These are phyloP conservation scores for Scleroderma bovista DNA, from an alignment of 768 basidiomycete genomes.

Conservation along the genomic window DNA sequence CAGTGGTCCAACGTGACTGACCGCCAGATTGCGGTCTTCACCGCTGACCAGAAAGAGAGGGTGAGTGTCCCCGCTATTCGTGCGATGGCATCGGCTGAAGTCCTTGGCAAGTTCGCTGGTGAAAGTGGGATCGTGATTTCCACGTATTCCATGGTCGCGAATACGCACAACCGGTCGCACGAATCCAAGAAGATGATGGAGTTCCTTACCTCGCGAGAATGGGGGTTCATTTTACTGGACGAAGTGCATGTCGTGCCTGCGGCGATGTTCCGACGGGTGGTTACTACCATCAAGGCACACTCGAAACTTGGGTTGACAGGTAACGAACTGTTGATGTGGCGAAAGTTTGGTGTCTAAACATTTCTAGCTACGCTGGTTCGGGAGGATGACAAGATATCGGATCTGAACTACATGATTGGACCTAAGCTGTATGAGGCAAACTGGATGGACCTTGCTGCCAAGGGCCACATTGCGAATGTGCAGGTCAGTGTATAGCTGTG, in stretches of 20 bases:
- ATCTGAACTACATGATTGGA: conserved; percentile 98
- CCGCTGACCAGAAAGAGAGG: conserved; percentile 96
- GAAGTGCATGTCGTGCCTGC: conserved; percentile 99
- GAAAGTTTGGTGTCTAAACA: conserved; percentile 1
- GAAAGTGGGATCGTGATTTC: conserved; percentile 98
- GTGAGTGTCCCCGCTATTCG: conserved; percentile 32
- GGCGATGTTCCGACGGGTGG: conserved; percentile 96
- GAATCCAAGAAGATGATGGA: conserved; percentile 99
- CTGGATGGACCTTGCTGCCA: conserved; percentile 99
- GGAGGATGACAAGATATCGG: conserved; percentile 98
- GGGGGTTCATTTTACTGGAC: conserved; percentile 97
- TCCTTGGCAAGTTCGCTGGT: conserved; percentile 70
- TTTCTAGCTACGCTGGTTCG: conserved; percentile 88
- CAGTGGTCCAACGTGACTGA: conserved; percentile 99
- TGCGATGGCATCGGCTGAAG: conserved; percentile 1
- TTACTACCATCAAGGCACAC: conserved; percentile 98
- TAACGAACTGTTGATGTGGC: conserved; percentile 27
- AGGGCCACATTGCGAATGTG: conserved; percentile 99
- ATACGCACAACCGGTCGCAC: conserved; percentile 97
- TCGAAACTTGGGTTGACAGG: conserved; percentile 97
- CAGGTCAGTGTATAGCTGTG: conserved; percentile 53
- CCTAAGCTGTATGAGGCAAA: conserved; percentile 99
- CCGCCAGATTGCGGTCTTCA: conserved; percentile 94
- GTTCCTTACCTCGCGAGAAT: conserved; percentile 94
- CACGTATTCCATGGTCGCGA: conserved; percentile 99